Evolutionary conservation across 192 early-diverging fungal genomes (phyloP).

Genomic region (Coemansia sp.): DNA sequence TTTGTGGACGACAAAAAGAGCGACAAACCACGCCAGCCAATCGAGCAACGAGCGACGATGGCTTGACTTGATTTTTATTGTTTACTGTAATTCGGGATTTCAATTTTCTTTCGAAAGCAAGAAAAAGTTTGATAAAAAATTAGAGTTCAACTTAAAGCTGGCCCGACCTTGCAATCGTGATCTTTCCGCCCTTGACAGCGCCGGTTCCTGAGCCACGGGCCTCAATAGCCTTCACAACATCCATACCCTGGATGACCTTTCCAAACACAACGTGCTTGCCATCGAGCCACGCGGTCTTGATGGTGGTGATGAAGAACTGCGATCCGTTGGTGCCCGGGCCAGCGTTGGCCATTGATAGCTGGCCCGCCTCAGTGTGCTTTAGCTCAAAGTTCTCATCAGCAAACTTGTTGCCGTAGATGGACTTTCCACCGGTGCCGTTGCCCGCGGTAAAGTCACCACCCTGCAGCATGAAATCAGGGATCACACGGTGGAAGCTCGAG

Average conservation of each 20-base stretch:
- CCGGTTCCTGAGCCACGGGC: conserved; percentile 43
- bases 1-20: conserved; percentile 54
- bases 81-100: not conserved
- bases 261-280: conserved; percentile 80
- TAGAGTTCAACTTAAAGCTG: not conserved
- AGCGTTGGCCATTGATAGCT: conserved; percentile 82
- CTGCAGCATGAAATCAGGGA: conserved; percentile 88
- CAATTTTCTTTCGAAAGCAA: not conserved
- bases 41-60: conserved; percentile 50
- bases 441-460: conserved; percentile 80
- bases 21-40: conserved; percentile 22
- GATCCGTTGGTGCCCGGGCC: conserved; percentile 78
- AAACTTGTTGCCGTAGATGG: conserved; percentile 80
- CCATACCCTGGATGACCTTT: conserved; percentile 68
- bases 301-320: conserved; percentile 81
- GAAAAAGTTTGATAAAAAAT: not conserved
- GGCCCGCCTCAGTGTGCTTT: conserved; percentile 66
- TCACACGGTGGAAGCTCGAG: conserved; percentile 83
- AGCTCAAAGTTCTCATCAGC: conserved; percentile 74
- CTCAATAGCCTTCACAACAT: conserved; percentile 76
- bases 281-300: conserved; percentile 70
- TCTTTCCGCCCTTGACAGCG: conserved; percentile 58
- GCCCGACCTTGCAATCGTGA: conserved; percentile 67
- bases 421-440: conserved; percentile 82
- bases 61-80: conserved; percentile 16